A percentile compares a stretch with the other conserved stretches of the same genome.
phyloP scores from a whole-genome alignment of 1,284 basidiomycete genomes.

The Ganoderma resinaceum region DNA sequence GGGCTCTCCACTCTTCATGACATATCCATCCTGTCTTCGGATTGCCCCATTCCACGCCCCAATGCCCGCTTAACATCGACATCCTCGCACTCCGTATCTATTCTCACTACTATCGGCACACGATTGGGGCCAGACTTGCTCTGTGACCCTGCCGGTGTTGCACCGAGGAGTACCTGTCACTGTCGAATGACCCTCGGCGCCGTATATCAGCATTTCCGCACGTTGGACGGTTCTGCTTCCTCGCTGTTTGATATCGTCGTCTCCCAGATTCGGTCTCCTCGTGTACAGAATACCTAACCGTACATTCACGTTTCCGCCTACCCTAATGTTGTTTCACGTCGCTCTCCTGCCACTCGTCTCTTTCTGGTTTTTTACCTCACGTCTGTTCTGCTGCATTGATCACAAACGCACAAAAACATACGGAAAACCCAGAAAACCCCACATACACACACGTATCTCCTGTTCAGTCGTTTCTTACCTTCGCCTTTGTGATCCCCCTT shows the following conservation, averaged over 20 bases:
- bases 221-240: constrained; percentile 34
- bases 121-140: constrained; percentile 26
- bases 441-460: constrained; percentile 34
- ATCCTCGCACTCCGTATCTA: constrained; percentile 43
- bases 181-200: constrained; percentile 25
- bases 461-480: constrained; percentile 34
- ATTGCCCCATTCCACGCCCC: constrained; percentile 35
- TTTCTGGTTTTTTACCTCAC: constrained; percentile 39
- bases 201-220: constrained; percentile 33
- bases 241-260: constrained; percentile 34
- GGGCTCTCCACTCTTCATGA: constrained; percentile 52
- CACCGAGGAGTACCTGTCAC: constrained; percentile 29
- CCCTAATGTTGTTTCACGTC: constrained; percentile 42
- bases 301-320: constrained; percentile 38
- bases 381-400: constrained; percentile 37
- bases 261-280: constrained; percentile 31
- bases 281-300: constrained; percentile 39
- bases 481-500: constrained; percentile 30
- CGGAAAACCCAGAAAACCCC: constrained; percentile 50
- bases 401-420: constrained; percentile 54
- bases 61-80: constrained; percentile 35
- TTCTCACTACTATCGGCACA: constrained; percentile 36
- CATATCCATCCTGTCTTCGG: constrained; percentile 70
- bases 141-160: constrained; percentile 24
- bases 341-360: constrained; percentile 38